Base-by-base conservation (phyloP, 768 basidiomycete genomes). In the Tulasnella sp. region DNA sequence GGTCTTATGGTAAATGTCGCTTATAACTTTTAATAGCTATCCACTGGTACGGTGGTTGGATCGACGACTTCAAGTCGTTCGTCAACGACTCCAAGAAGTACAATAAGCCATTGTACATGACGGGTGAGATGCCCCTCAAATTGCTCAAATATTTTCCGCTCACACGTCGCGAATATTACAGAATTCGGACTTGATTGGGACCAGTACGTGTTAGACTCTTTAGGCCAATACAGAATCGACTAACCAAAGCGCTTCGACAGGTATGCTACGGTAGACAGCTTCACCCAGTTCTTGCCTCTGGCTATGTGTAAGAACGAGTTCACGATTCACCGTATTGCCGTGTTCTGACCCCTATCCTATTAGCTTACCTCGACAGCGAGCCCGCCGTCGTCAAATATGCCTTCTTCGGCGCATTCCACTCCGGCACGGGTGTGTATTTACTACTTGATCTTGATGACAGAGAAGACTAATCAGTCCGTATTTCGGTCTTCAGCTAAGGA, bases 1-100 rank as follows among this genome's bases (percentile, higher is more conserved):
- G 3, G 3, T 5, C n/a, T 29, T 5, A 66, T 66, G 35, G 0
- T 37, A 12, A 16, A 19, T 22, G n/a, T 59, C 26, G 36, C 64
- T 66, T 26, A 66, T 16, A 0, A 1, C 14, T 22, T 19, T 11
- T 11, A 7, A 2, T 29, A 73, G 72, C 65, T 4, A 34, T 73
- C 7, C 73, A 73, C 37, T 73, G 73, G 64, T 66, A 66, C 34
- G 67, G 67, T 11, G 67, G 67, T 35, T 69, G 67, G 67, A 69
- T 47, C 22, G 37, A 40, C 37, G 67, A 69, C 44, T 69, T 69
- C 42, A 40, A 47, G 44, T 35, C 37, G 16, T 69, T 69, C 42
- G 16, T 69, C 67, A 47, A 40, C 19, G 67, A 47, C 14, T 35
- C 67, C 12, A 69, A 40, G 29, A 47, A 40, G 29, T 69, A 41